A percentile compares a stretch with the other conserved stretches of the same genome.
These are phyloP conservation scores for Ogataea philodendri DNA, from an alignment of 805 yeast species.

Conservation along the genomic window DNA sequence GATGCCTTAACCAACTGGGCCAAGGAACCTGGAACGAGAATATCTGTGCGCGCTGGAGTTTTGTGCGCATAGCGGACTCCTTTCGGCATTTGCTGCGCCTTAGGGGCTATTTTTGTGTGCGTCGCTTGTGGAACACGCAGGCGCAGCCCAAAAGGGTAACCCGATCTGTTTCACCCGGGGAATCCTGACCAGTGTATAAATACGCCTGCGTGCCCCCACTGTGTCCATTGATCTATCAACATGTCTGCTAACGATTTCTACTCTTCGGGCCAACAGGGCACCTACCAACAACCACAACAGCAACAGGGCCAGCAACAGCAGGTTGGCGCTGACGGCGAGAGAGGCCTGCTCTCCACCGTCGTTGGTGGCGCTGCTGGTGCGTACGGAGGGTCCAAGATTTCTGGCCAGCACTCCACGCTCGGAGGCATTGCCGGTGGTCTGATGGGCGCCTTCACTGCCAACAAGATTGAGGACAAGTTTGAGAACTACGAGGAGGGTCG, in stretches of 20 bases:
- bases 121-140: conserved; percentile 1
- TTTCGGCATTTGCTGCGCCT: conserved; percentile 6
- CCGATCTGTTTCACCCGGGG: conserved; percentile 5
- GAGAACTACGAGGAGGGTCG: conserved; percentile 28
- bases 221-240: conserved; percentile 7
- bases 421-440: conserved; percentile 53
- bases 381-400: conserved; percentile 45
- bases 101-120: not conserved
- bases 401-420: conserved; percentile 40
- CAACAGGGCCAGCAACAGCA: conserved; percentile 34
- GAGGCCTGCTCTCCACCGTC: conserved; percentile 44
- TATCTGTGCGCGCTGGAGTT: not conserved
- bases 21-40: conserved; percentile 32
- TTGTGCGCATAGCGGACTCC: no score
- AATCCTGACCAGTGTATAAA: conserved; percentile 1
- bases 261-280: conserved; percentile 41
- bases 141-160: conserved; percentile 6
- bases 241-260: conserved; percentile 63
- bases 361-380: conserved; percentile 57
- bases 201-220: not conserved
- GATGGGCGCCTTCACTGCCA: conserved; percentile 54
- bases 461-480: conserved; percentile 42
- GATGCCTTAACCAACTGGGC: conserved; percentile 46
- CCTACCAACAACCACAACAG: conserved; percentile 33
- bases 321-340: conserved; percentile 33